Conservation (phyloP, 2,329 filamentous ascomycete species). For the Microascus cirrosus region DNA sequence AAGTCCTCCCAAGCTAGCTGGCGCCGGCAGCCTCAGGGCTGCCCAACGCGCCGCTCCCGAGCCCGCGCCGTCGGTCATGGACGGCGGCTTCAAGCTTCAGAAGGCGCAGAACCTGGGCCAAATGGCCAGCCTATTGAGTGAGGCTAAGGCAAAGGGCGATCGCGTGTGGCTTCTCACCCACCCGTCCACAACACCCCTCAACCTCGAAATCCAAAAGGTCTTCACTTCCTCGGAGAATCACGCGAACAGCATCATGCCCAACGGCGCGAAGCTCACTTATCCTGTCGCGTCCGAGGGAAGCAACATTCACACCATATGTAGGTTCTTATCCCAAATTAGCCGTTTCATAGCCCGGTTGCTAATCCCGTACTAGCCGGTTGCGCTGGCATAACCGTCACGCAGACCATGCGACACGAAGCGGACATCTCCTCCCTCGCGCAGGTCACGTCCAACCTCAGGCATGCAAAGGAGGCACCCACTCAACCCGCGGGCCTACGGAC, state of each 20-base stretch:
- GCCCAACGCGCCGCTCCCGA: background rate
- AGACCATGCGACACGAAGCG: background rate
- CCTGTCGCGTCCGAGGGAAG: background rate
- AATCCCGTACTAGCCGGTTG: background rate
- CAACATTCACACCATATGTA: conserved; percentile 2
- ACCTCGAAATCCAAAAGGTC: conserved; percentile 2
- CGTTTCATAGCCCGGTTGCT: background rate
- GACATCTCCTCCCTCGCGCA: background rate
- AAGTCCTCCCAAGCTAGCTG: background rate
- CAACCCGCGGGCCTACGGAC: conserved; percentile 59
- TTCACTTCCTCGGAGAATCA: background rate
- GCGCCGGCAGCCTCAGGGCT: background rate
- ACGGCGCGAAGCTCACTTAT: background rate
- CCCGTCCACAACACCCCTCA: conserved; percentile 1
- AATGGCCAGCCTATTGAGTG: background rate
- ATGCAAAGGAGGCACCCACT: conserved; percentile 35
- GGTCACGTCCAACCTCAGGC: background rate
- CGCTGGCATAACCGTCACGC: conserved; percentile 1
- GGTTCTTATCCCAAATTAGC: background rate
- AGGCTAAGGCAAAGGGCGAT: background rate
- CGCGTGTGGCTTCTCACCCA: conserved; percentile 2
- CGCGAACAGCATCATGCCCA: background rate
- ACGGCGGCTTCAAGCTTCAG: conserved; percentile 4
- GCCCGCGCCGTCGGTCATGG: conserved; percentile 3
- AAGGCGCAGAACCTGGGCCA: conserved; percentile 1